A percentile compares a stretch with the other conserved stretches of the same genome.
These are phyloP conservation scores for Sporothrix humicola DNA, from an alignment of 2,329 filamentous ascomycete species.

Conservation along the genomic window DNA sequence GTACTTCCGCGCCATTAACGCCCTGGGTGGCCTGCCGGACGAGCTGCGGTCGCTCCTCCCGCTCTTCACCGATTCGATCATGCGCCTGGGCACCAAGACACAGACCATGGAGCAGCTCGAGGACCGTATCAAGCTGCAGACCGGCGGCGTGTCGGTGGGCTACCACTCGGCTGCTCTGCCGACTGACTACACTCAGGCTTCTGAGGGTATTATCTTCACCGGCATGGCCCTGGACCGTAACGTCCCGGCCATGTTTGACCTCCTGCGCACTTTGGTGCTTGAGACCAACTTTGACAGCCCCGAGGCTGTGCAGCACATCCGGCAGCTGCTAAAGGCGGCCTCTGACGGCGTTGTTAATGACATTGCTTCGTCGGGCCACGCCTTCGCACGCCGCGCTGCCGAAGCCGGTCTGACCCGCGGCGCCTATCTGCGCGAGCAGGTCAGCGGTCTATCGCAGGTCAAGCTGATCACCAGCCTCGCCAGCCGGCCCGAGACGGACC, in stretches of 20 bases:
- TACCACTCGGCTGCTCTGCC: slow-evolving; percentile 85
- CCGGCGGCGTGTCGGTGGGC: slow-evolving; percentile 83
- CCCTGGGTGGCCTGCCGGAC: slow-evolving; percentile 77
- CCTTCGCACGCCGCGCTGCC: slow-evolving; percentile 82
- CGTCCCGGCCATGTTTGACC: slow-evolving; percentile 86
- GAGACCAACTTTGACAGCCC: slow-evolving; percentile 90
- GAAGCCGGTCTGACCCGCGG: slow-evolving; percentile 77
- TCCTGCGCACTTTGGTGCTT: slow-evolving; percentile 77
- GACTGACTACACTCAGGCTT: slow-evolving; percentile 69
- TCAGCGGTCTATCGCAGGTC: slow-evolving; percentile 88
- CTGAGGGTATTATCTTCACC: slow-evolving; percentile 81
- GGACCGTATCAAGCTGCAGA: slow-evolving; percentile 94
- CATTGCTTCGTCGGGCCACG: slow-evolving; percentile 88
- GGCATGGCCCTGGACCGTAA: slow-evolving; percentile 91
- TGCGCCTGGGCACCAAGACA: slow-evolving; percentile 87
- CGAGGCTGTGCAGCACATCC: slow-evolving; percentile 79
- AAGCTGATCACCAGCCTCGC: slow-evolving; percentile 82
- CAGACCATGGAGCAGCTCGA: slow-evolving; percentile 94
- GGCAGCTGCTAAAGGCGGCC: slow-evolving; percentile 83
- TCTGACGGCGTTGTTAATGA: slow-evolving; percentile 90
- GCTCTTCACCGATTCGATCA: slow-evolving; percentile 88
- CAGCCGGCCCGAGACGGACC: slow-evolving; percentile 69
- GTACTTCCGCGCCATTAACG: slow-evolving; percentile 90
- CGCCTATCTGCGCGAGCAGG: slow-evolving; percentile 78
- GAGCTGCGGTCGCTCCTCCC: slow-evolving; percentile 85